phyloP scores from a whole-genome alignment of 2,329 filamentous ascomycete species.

The Malbranchea zuffiana region DNA sequence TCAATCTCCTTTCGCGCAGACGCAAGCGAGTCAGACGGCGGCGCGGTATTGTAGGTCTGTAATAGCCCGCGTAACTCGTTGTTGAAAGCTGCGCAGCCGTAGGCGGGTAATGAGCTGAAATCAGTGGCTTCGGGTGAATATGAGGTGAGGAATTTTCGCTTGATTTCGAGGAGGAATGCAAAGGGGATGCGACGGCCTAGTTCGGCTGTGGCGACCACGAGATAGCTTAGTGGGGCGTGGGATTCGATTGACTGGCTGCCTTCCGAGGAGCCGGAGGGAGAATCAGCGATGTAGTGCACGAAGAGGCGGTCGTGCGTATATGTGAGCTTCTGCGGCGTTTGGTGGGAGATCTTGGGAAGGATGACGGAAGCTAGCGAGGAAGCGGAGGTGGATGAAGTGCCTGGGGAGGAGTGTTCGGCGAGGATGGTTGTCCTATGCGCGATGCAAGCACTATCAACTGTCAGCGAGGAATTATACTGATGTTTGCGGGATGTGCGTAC shows the following conservation, averaged over 20 bases:
- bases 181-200: conserved; percentile 85
- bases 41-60: conserved; percentile 71
- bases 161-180: conserved; percentile 81
- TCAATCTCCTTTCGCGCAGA: conserved; percentile 86
- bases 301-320: conserved; percentile 86
- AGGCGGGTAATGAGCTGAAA: conserved; percentile 69
- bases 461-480: background rate
- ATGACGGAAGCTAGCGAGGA: conserved; percentile 85
- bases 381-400: conserved; percentile 70
- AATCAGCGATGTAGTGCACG: conserved; percentile 90
- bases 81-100: conserved; percentile 86
- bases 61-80: conserved; percentile 63
- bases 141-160: conserved; percentile 68
- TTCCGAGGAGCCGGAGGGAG: conserved; percentile 52
- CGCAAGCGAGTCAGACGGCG: conserved; percentile 66
- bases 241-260: conserved; percentile 40
- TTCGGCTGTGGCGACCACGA: conserved; percentile 72
- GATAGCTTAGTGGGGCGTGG: conserved; percentile 76
- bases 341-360: conserved; percentile 86
- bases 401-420: conserved; percentile 78
- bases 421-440: conserved; percentile 89
- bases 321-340: conserved; percentile 71
- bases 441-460: conserved; percentile 64
- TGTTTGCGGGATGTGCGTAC: conserved; percentile 38
- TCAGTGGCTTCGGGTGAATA: conserved; percentile 58